Evolutionary conservation across 495 filamentous ascomycete species (phyloP).

Genomic region (Aspergillus homomorphus): DNA sequence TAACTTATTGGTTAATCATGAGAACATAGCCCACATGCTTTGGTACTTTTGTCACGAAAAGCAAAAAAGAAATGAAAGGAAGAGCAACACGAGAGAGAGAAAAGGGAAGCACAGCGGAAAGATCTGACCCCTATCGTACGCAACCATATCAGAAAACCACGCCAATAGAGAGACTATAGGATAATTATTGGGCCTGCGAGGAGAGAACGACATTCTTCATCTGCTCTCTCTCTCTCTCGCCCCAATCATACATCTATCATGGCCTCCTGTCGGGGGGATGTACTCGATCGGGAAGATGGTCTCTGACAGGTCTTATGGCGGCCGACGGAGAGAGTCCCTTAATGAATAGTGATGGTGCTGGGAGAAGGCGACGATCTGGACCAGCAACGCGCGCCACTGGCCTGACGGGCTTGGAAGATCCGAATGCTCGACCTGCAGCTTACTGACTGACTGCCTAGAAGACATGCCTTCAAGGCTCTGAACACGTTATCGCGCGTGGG

Average conservation of each 20-base stretch:
- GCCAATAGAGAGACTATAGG: not conserved
- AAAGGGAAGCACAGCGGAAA: slow-evolving; percentile 2
- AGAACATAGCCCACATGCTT: not conserved
- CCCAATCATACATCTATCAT: not conserved
- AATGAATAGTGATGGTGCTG: not conserved
- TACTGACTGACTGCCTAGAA: not conserved
- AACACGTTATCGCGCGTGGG: slow-evolving; percentile 18
- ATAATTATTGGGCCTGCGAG: not conserved
- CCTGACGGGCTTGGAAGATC: not conserved
- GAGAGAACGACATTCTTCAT: not conserved
- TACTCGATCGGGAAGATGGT: not conserved
- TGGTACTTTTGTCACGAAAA: not conserved
- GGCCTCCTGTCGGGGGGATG: too few species aligned
- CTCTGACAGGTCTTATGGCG: slow-evolving; percentile 2
- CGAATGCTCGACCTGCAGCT: slow-evolving; percentile 3
- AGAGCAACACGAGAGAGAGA: not conserved
- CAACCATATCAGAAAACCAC: not conserved
- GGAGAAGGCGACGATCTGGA: not conserved
- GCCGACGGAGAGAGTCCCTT: not conserved
- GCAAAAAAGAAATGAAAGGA: slow-evolving; percentile 1
- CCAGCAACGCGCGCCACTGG: not conserved
- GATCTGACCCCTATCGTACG: not conserved
- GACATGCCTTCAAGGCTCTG: not conserved
- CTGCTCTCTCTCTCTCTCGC: not conserved
- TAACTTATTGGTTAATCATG: too few species aligned